Percentiles rank a stretch among this genome's conserved stretches.
Conservation (phyloP, 2,329 filamentous ascomycete genomes). For the Calonectria pauciramosa region DNA sequence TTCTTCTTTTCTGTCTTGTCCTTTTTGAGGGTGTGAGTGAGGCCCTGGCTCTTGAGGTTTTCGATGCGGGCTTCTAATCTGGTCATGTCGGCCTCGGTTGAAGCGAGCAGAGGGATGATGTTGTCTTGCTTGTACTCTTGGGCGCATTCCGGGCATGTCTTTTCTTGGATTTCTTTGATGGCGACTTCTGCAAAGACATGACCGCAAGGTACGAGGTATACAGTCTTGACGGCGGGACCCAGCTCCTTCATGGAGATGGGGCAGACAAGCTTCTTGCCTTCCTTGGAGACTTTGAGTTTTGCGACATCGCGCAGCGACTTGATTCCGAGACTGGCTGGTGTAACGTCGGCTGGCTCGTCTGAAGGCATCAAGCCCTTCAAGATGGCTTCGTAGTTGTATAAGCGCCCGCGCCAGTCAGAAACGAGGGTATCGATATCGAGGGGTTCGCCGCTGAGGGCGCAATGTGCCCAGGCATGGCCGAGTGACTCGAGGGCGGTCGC, state of each 20-base stretch:
- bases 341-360: conserved; percentile 68
- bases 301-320: conserved; percentile 88
- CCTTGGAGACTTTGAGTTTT: conserved; percentile 78
- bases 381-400: conserved; percentile 96
- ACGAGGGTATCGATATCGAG: conserved; percentile 81
- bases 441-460: conserved; percentile 85
- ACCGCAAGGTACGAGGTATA: conserved; percentile 94
- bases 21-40: conserved; percentile 93
- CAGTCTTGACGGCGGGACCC: conserved; percentile 82
- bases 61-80: conserved; percentile 76
- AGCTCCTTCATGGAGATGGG: conserved; percentile 90
- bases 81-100: conserved; percentile 77
- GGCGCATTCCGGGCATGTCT: conserved; percentile 79
- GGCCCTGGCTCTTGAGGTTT: conserved; percentile 76
- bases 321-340: conserved; percentile 70
- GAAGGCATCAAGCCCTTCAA: conserved; percentile 71
- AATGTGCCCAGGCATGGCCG: conserved; percentile 87
- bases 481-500: conserved; percentile 88
- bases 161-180: conserved; percentile 82
- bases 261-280: conserved; percentile 78
- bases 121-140: conserved; percentile 80
- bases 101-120: conserved; percentile 85
- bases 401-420: conserved; percentile 84
- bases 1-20: conserved; percentile 75
- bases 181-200: conserved; percentile 93